These are phyloP conservation scores for Cyberlindnera americana DNA, from an alignment of 805 yeast species.

Conservation along the genomic window DNA sequence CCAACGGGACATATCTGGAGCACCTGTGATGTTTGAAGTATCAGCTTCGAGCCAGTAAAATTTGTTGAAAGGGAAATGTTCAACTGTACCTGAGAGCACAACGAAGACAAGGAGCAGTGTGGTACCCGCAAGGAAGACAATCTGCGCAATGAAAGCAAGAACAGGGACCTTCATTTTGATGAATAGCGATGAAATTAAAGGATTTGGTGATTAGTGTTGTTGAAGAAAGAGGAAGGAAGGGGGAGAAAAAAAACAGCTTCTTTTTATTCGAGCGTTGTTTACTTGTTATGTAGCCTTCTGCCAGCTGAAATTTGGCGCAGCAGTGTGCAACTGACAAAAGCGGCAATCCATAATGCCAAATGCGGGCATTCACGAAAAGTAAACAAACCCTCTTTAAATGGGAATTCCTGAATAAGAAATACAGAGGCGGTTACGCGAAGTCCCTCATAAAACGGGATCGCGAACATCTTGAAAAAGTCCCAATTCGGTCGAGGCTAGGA, in stretches of 20 bases:
- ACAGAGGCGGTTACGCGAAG: too few relatives aligned
- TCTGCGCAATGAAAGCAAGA: constrained; percentile 13
- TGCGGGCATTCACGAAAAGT: constrained; percentile 1
- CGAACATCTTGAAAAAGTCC: neutral
- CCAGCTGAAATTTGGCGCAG: constrained; percentile 16
- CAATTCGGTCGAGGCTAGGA: neutral
- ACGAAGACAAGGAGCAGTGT: constrained; percentile 51
- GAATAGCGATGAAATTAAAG: too few relatives aligned
- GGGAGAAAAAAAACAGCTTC: neutral
- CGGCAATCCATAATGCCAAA: constrained; percentile 7
- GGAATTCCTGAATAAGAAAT: neutral
- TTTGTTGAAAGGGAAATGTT: constrained; percentile 53
- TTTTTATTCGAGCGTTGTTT: constrained; percentile 4
- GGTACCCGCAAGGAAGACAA: constrained; percentile 28
- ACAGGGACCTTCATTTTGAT: constrained; percentile 15
- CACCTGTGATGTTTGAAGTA: constrained; percentile 50
- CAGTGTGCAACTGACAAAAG: constrained; percentile 3
- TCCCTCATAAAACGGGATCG: neutral
- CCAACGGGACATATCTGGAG: constrained; percentile 61
- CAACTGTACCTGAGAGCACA: constrained; percentile 60
- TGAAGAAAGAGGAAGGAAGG: neutral
- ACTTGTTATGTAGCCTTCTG: constrained; percentile 7
- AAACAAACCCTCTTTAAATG: constrained; percentile 9
- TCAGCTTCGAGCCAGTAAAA: constrained; percentile 74
- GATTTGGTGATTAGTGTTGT: neutral